Evolutionary conservation across 164 flowering plant species (phyloP).

Genomic region (Liriodendron chinense): DNA sequence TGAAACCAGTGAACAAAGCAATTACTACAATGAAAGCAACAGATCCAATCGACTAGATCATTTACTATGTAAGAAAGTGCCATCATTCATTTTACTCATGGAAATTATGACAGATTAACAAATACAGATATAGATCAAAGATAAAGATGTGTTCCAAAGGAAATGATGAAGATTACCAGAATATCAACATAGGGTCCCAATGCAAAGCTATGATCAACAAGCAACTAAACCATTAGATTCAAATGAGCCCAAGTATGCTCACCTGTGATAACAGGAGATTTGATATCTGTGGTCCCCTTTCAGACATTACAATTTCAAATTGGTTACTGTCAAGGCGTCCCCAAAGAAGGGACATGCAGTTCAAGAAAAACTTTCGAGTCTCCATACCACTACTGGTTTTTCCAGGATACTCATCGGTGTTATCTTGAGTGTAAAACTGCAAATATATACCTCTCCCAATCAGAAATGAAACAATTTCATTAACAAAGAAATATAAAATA

Average conservation of each 20-base stretch:
- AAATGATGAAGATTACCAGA: not conserved
- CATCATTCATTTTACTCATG: too few relatives aligned
- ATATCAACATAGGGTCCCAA: not conserved
- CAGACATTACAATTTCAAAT: slow-evolving; percentile 46
- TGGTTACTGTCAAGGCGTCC: slow-evolving; percentile 61
- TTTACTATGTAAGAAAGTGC: too few relatives aligned
- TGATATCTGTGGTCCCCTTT: slow-evolving; percentile 48
- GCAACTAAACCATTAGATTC: not conserved
- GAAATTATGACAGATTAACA: not conserved
- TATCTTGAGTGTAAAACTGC: slow-evolving; percentile 56
- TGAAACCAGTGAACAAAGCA: not conserved
- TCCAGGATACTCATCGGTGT: slow-evolving; percentile 26
- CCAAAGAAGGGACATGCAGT: slow-evolving; percentile 66
- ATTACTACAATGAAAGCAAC: not conserved
- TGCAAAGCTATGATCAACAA: not conserved
- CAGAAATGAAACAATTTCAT: too few relatives aligned
- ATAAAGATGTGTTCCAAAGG: not conserved
- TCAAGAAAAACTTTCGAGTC: slow-evolving; percentile 73
- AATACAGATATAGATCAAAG: not conserved
- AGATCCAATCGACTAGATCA: not conserved
- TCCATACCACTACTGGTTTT: slow-evolving; percentile 41
- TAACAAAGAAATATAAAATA: too few relatives aligned
- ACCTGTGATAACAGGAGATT: slow-evolving; percentile 62
- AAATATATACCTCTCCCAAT: slow-evolving; percentile 1
- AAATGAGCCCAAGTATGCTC: slow-evolving; percentile 1